A percentile compares a stretch with the other conserved stretches of the same genome.
Evolutionary conservation across 2,329 filamentous ascomycete species (phyloP).

Genomic region (Stromatinia cepivora): DNA sequence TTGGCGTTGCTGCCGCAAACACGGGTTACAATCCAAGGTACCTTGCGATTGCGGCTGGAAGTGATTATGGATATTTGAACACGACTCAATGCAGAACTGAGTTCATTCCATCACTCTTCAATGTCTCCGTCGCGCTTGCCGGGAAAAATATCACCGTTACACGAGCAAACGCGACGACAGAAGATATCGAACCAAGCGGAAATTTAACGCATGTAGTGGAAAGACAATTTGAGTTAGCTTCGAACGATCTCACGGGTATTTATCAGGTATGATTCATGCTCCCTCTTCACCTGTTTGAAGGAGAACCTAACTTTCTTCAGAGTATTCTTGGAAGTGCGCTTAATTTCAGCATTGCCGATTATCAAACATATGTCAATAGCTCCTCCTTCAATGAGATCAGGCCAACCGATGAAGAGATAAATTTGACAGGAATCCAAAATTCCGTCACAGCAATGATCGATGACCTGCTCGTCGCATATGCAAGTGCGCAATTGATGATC

Average conservation of each 20-base stretch:
- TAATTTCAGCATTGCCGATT: slow-evolving; percentile 25
- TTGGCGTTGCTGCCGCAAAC: slow-evolving; percentile 17
- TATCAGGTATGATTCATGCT: slow-evolving; percentile 22
- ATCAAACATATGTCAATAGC: not conserved
- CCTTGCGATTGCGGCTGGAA: slow-evolving; percentile 19
- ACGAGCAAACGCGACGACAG: not conserved
- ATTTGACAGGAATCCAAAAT: slow-evolving; percentile 13
- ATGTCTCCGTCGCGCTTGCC: slow-evolving; percentile 18
- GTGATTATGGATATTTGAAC: slow-evolving; percentile 24
- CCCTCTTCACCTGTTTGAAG: no score
- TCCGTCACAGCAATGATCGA: slow-evolving; percentile 23
- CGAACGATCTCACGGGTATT: slow-evolving; percentile 34
- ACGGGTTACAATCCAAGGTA: slow-evolving; percentile 5
- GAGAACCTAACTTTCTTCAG: not conserved
- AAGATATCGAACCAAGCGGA: slow-evolving; percentile 22
- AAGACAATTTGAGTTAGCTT: slow-evolving; percentile 27
- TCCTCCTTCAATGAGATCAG: not conserved
- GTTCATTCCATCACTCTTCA: slow-evolving; percentile 16
- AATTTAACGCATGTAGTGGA: slow-evolving; percentile 22
- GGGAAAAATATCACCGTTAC: slow-evolving; percentile 18
- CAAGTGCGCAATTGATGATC: slow-evolving; percentile 42
- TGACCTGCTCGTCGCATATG: slow-evolving; percentile 40
- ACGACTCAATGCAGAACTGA: slow-evolving; percentile 23
- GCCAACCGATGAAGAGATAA: slow-evolving; percentile 9
- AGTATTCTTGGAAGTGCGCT: slow-evolving; percentile 21